A percentile compares a stretch with the other conserved stretches of the same genome.
Conservation (phyloP, 2,329 filamentous ascomycete species). For the Fusarium globosum region DNA sequence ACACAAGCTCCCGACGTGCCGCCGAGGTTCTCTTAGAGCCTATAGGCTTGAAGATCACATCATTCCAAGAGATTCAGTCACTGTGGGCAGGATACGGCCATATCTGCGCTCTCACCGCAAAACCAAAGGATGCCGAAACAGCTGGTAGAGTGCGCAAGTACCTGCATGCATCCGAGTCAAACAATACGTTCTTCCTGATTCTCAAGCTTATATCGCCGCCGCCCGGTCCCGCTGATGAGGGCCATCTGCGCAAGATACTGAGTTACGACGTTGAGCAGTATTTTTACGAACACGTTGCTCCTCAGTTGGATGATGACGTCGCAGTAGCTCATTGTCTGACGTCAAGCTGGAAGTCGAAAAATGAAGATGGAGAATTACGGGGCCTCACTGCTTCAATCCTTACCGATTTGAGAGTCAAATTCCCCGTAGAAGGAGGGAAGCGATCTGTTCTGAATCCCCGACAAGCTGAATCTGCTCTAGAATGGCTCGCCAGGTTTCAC, state of each 20-base stretch:
- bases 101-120: conserved; percentile 65
- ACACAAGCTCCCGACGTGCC: conserved; percentile 40
- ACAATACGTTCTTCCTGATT: conserved; percentile 56
- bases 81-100: conserved; percentile 66
- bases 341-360: conserved; percentile 50
- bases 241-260: conserved; percentile 72
- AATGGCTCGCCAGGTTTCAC: conserved; percentile 74
- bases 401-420: conserved; percentile 64
- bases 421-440: conserved; percentile 67
- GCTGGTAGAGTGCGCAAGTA: conserved; percentile 16
- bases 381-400: conserved; percentile 66
- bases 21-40: conserved; percentile 55
- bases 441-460: conserved; percentile 56
- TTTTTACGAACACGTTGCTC: conserved; percentile 70
- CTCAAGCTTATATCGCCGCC: conserved; percentile 69
- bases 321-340: conserved; percentile 63
- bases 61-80: conserved; percentile 53
- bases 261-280: conserved; percentile 75
- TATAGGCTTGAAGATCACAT: conserved; percentile 54
- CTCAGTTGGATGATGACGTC: conserved; percentile 55
- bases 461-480: conserved; percentile 65
- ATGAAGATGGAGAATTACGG: conserved; percentile 46
- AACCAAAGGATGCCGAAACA: conserved; percentile 42
- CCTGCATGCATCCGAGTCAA: conserved; percentile 2
- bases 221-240: conserved; percentile 59